Evolutionary conservation across 1,284 basidiomycete genomes (phyloP), one percentile per base, ranked within the genome.

Genomic region (Hypsizygus ulmarius): DNA sequence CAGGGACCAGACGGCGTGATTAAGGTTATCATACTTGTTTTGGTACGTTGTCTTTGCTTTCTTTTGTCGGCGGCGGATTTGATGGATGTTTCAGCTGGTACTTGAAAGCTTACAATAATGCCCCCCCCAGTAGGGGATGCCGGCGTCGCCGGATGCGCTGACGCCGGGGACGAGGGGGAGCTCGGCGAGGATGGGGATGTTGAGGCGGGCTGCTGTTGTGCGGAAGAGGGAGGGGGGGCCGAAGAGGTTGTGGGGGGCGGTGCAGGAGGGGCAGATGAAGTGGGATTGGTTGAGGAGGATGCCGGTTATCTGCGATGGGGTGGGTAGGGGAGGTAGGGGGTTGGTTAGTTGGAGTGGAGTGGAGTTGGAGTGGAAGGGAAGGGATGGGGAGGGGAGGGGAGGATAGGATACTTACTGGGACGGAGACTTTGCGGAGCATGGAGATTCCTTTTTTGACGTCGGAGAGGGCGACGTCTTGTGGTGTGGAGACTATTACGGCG

Each of bases 381-480:
- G 7, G 21, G 47, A 34, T 33, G 18, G 28, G 21, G 29, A 9
- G 32, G n/a, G 37, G 33, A 14, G 30, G 40, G 32, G 10, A 45
- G 36, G 30, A 30, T 37, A 27, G 16, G 29, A 33, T 2, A 66
- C 81, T 39, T 58, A 95, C 93, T 0, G 95, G 95, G 1, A 97
- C 86, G 15, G 79, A 77, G 15, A 97, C 79, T 68, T 97, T 98
- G 46, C 82, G 78, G 63, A 98, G 90, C 92, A 97, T 97, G 10
- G 86, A 77, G 10, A 98, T 88, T 0, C 97, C 95, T 59, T 97
- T 96, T 43, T 90, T 79, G 1, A 95, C 93, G 62, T 99, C 96
- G 6, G 90, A 77, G 5, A 99, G 77, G 1, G 96, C 91, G 10
- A 99, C 90, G 59, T 97, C 89, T 65, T 99, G 97, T 0, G 96